Percentiles rank a stretch among this genome's conserved stretches.
These are phyloP conservation scores for Gonapodya prolifera DNA, from an alignment of 192 early-diverging fungal species.

Conservation along the genomic window DNA sequence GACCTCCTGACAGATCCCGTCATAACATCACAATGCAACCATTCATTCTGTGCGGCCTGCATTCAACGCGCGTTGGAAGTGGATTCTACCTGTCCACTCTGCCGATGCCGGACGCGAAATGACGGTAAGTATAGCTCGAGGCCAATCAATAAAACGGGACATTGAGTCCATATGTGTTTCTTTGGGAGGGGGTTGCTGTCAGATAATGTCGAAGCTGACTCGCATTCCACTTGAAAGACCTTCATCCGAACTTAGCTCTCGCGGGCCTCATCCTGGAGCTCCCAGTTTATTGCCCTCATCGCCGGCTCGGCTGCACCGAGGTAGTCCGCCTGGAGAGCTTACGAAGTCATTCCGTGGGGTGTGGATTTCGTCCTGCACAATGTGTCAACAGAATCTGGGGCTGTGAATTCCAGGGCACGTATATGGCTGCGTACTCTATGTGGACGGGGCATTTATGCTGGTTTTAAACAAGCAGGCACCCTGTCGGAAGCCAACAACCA, in stretches of 20 bases:
- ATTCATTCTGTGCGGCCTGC: constrained; percentile 46
- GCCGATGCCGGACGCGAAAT: constrained; percentile 25
- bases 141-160: too few species aligned
- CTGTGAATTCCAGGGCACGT: constrained; percentile 32
- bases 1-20: constrained; percentile 41
- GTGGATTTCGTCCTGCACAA: constrained; percentile 25
- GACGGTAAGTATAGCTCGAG: too few species aligned
- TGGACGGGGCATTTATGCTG: too few species aligned
- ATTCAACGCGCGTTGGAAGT: constrained; percentile 37
- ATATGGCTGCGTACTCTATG: neutral
- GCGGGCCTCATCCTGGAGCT: constrained; percentile 36
- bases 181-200: too few species aligned
- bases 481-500: constrained; percentile 22
- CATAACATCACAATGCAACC: constrained; percentile 43
- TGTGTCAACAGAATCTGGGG: constrained; percentile 33
- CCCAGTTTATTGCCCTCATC: constrained; percentile 35
- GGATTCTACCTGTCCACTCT: constrained; percentile 45
- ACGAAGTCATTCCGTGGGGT: constrained; percentile 28
- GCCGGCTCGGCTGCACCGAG: constrained; percentile 31
- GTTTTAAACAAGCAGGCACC: too few species aligned
- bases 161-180: too few species aligned
- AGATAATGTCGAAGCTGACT: neutral
- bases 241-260: constrained; percentile 45
- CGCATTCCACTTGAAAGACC: constrained; percentile 15
- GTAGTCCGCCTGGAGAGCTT: constrained; percentile 31